Conservation (phyloP, 495 filamentous ascomycete genomes). For the Hypoxylon fuscum region DNA sequence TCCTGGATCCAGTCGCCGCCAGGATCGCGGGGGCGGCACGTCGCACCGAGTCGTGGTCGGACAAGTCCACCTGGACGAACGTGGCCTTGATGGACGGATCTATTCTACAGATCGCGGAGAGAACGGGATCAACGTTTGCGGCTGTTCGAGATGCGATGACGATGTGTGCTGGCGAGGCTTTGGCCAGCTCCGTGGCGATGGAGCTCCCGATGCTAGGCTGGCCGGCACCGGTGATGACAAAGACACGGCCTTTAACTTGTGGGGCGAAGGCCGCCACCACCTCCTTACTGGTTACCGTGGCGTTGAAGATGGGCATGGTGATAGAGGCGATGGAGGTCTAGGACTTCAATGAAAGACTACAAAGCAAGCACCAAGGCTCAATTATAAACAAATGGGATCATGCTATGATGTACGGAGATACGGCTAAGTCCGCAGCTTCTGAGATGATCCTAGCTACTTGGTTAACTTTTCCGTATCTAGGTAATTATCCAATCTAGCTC, state of each 20-base stretch:
- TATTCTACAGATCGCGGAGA: slow-evolving; percentile 25
- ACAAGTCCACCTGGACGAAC: slow-evolving; percentile 52
- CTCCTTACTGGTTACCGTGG: slow-evolving; percentile 45
- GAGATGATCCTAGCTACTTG: too few species aligned
- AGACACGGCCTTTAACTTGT: slow-evolving; percentile 44
- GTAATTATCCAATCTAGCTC: too few species aligned
- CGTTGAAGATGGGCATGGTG: too few species aligned
- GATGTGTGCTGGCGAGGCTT: slow-evolving; percentile 21
- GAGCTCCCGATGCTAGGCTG: slow-evolving; percentile 24
- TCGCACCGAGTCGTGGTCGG: slow-evolving; percentile 51
- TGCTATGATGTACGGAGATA: too few species aligned
- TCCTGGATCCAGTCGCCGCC: slow-evolving; percentile 45
- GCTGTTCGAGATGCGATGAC: slow-evolving; percentile 62
- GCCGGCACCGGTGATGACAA: slow-evolving; percentile 26
- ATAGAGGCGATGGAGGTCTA: too few species aligned
- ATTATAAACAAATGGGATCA: too few species aligned
- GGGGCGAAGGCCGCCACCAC: slow-evolving; percentile 48
- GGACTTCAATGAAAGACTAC: too few species aligned
- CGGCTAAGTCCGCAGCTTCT: too few species aligned
- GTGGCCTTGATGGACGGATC: slow-evolving; percentile 31
- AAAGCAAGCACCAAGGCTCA: too few species aligned
- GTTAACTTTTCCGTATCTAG: too few species aligned
- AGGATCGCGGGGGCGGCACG: slow-evolving; percentile 50
- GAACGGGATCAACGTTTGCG: slow-evolving; percentile 51
- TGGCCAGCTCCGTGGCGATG: slow-evolving; percentile 23